Evolutionary conservation across 129 eudicot species (phyloP).

Genomic region (Deinandra increscens): DNA sequence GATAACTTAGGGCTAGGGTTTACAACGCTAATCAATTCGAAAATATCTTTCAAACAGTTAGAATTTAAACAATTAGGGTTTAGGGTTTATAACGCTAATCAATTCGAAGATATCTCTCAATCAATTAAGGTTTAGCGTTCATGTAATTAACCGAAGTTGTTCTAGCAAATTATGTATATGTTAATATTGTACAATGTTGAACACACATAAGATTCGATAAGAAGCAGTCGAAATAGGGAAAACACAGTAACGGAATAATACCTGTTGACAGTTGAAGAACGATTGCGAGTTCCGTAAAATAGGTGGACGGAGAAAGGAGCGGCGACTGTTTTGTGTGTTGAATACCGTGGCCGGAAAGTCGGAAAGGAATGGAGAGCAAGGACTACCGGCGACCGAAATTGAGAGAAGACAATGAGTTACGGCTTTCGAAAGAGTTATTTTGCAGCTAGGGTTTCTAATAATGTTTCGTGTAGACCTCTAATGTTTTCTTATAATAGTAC

Average conservation of each 20-base stretch:
- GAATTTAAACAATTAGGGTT: not conserved
- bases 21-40: not conserved
- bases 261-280: not conserved
- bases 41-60: not conserved
- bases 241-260: not conserved
- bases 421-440: too few relatives aligned
- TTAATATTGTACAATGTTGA: not conserved
- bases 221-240: not conserved
- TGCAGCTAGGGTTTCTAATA: too few relatives aligned
- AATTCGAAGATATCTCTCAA: not conserved
- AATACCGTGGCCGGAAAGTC: not conserved
- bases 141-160: not conserved
- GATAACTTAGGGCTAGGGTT: not conserved
- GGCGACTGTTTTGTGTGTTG: not conserved
- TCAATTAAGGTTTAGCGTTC: not conserved
- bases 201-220: not conserved
- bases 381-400: too few relatives aligned
- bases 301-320: not conserved
- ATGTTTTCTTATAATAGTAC: too few relatives aligned
- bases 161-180: not conserved
- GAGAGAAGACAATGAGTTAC: too few relatives aligned
- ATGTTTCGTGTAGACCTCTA: too few relatives aligned
- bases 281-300: not conserved
- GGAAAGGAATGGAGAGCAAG: too few relatives aligned
- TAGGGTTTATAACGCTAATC: not conserved